Evolutionary conservation across 768 basidiomycete genomes (phyloP).

Genomic region (Tephrocybe rancida): DNA sequence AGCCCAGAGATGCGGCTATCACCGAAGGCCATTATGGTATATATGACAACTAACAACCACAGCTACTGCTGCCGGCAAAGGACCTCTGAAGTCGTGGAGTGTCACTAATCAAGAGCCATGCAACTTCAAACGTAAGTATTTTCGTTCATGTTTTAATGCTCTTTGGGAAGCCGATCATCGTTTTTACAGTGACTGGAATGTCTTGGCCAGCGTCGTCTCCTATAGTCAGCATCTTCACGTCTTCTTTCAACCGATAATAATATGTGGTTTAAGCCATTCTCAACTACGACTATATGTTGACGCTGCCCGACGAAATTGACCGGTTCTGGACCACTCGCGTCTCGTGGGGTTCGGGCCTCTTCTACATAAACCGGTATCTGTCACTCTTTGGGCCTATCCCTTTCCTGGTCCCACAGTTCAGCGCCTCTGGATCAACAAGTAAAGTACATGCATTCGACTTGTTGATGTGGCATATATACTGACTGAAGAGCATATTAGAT

Average conservation of each 20-base stretch:
- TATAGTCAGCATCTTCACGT: constrained; percentile 10
- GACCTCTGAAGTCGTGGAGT: too few species aligned
- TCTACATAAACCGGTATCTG: constrained; percentile 46
- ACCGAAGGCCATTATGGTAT: too few species aligned
- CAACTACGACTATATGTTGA: constrained; percentile 52
- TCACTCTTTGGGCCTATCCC: constrained; percentile 39
- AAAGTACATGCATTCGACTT: constrained; percentile 20
- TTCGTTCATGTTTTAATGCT: too few species aligned
- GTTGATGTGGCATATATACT: background rate
- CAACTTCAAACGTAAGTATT: too few species aligned
- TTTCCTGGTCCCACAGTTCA: constrained; percentile 33
- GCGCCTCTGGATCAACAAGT: constrained; percentile 24
- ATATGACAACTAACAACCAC: too few species aligned
- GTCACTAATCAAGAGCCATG: too few species aligned
- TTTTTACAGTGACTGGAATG: constrained; percentile 7
- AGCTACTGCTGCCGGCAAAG: too few species aligned
- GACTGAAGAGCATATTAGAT: background rate
- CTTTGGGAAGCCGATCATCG: too few species aligned
- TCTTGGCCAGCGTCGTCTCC: constrained; percentile 14
- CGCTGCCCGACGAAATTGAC: constrained; percentile 41
- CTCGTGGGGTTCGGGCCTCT: constrained; percentile 37
- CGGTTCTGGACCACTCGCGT: constrained; percentile 41
- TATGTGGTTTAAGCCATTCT: constrained; percentile 30
- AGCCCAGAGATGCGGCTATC: too few species aligned
- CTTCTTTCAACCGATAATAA: background rate